Percentiles rank a stretch among this genome's conserved stretches.
phyloP scores from a whole-genome alignment of 306 rosid species.

The Myrica gale region DNA sequence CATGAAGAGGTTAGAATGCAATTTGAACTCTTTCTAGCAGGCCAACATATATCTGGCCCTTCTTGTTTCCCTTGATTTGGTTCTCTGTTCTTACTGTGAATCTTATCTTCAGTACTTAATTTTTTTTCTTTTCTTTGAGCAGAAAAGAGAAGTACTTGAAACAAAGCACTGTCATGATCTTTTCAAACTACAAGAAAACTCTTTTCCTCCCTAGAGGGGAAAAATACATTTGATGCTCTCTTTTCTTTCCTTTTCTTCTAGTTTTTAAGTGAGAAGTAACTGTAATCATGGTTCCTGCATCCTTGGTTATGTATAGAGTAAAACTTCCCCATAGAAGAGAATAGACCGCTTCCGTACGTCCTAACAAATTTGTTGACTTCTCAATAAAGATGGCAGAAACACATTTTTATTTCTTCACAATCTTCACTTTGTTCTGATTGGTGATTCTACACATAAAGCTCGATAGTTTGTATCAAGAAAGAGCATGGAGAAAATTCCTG shows the following conservation, averaged over 20 bases:
- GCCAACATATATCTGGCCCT: neutral
- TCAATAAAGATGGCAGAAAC: neutral
- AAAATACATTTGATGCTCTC: too few species aligned
- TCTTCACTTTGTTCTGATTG: neutral
- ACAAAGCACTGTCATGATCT: neutral
- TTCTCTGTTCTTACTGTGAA: neutral
- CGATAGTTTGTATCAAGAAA: neutral
- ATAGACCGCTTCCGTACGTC: neutral
- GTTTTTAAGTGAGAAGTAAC: neutral
- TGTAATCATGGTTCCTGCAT: neutral
- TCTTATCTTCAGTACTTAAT: neutral
- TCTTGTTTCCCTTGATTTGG: neutral
- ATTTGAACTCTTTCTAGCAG: constrained; percentile 6
- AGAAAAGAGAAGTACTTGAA: neutral
- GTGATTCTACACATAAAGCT: neutral
- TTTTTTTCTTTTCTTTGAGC: neutral
- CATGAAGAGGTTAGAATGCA: neutral
- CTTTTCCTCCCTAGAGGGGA: neutral
- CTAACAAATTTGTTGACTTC: neutral
- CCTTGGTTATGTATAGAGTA: neutral
- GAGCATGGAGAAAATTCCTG: neutral
- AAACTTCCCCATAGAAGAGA: neutral
- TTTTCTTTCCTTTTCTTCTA: neutral
- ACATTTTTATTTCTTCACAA: neutral
- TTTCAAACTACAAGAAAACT: neutral